phyloP scores from a whole-genome alignment of 23 red algal species.

The Gracilaria vermiculophylla region DNA sequence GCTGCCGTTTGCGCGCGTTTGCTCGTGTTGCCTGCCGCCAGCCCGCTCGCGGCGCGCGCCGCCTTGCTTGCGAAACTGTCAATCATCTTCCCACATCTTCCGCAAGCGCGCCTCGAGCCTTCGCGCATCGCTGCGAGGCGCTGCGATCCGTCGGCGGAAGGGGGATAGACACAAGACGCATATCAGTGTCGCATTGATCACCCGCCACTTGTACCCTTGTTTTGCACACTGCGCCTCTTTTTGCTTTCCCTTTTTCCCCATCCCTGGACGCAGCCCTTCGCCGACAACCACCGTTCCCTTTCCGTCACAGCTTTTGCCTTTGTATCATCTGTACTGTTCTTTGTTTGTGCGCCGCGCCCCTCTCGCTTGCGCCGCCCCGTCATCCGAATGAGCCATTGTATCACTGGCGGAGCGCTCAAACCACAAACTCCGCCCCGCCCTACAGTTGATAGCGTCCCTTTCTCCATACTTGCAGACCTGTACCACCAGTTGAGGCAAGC shows the following conservation, averaged over 20 bases:
- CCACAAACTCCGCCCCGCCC: neutral
- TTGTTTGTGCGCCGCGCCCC: neutral
- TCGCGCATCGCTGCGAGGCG: no score
- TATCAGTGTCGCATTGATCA: no score
- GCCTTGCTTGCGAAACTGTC: neutral
- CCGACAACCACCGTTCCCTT: neutral
- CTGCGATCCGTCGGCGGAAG: no score
- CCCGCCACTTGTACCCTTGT: neutral
- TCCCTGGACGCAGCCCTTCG: neutral
- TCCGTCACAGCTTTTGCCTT: neutral
- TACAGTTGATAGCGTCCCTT: neutral
- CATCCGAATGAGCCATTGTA: neutral
- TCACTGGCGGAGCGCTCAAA: neutral
- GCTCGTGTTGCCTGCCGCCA: no score
- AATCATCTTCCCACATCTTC: neutral
- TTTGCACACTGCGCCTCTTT: neutral
- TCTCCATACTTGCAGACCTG: neutral
- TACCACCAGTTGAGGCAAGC: neutral
- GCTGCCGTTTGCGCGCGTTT: no score
- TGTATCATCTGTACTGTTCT: neutral
- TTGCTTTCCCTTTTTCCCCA: neutral
- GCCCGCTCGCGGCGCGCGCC: no score
- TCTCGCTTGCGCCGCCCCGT: neutral
- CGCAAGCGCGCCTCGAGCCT: neutral
- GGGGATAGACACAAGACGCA: no score